Evolutionary conservation across 371 early-diverging fungal species (phyloP).

Genomic region (Choanephora cucurbitarum): DNA sequence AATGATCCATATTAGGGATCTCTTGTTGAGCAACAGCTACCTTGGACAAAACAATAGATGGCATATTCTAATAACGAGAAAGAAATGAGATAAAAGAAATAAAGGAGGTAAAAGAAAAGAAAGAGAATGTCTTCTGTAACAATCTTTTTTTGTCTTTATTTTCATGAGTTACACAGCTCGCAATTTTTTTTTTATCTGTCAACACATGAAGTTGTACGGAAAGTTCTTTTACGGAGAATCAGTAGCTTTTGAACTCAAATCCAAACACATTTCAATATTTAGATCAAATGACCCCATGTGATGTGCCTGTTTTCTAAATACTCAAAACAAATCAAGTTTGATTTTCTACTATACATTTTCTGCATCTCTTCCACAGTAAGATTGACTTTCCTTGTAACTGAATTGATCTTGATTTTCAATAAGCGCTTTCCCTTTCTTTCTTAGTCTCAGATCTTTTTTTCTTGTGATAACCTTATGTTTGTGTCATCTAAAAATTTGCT

Average conservation of each 20-base stretch:
- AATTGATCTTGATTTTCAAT: too few relatives aligned
- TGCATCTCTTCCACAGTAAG: too few relatives aligned
- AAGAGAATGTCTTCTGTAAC: background rate
- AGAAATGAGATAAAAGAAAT: background rate
- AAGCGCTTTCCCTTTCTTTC: too few relatives aligned
- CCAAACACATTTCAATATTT: background rate
- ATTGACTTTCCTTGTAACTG: too few relatives aligned
- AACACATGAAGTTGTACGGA: background rate
- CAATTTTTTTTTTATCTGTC: background rate
- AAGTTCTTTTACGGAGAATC: background rate
- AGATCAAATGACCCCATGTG: background rate
- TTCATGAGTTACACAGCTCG: slow-evolving; percentile 1
- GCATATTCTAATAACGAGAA: slow-evolving; percentile 9
- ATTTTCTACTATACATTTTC: too few relatives aligned
- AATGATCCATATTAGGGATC: background rate
- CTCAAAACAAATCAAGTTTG: too few relatives aligned
- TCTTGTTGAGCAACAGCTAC: slow-evolving; percentile 5
- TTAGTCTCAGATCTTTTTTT: too few relatives aligned
- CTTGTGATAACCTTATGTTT: too few relatives aligned
- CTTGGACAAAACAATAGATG: slow-evolving; percentile 9
- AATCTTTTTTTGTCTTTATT: slow-evolving; percentile 8
- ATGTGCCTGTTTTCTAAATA: background rate
- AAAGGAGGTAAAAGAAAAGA: slow-evolving; percentile 4
- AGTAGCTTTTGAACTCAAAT: background rate
- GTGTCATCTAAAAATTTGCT: too few relatives aligned